These are phyloP conservation scores for Cucurbita ficifolia DNA, from an alignment of 306 rosid genomes.

Conservation along the genomic window DNA sequence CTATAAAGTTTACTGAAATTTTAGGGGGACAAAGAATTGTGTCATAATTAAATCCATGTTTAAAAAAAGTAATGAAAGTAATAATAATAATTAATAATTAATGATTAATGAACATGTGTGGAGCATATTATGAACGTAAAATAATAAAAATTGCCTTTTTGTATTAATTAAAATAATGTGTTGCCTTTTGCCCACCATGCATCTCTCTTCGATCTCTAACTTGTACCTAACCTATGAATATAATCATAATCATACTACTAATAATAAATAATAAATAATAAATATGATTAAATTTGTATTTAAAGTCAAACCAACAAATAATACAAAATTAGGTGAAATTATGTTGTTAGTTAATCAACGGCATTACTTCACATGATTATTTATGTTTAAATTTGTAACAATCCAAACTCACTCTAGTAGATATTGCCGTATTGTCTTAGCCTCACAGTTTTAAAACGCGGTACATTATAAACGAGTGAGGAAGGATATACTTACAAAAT, in stretches of 20 bases:
- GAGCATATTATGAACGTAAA: no score
- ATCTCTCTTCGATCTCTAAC: neutral
- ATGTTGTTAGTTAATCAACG: no score
- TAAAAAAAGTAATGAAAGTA: neutral
- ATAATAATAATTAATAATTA: slow-evolving; percentile 1
- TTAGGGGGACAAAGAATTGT: neutral
- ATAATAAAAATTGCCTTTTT: slow-evolving; percentile 2
- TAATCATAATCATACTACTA: neutral
- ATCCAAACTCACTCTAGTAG: no score
- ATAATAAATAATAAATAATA: neutral
- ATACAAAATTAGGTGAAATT: neutral
- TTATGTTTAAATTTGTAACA: no score
- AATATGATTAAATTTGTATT: neutral
- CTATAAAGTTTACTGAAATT: neutral
- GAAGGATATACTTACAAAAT: no score
- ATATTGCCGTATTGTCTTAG: no score
- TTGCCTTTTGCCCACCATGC: neutral
- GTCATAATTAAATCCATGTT: neutral
- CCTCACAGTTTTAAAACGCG: no score
- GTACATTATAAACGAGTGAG: no score
- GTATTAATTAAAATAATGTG: neutral
- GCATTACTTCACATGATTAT: no score
- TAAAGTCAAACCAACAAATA: slow-evolving; percentile 4
- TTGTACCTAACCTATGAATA: neutral
- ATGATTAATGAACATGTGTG: slow-evolving; percentile 8